Base-by-base conservation (phyloP, 352 stramenopile genomes). In the Poterioochromonas sp. region DNA sequence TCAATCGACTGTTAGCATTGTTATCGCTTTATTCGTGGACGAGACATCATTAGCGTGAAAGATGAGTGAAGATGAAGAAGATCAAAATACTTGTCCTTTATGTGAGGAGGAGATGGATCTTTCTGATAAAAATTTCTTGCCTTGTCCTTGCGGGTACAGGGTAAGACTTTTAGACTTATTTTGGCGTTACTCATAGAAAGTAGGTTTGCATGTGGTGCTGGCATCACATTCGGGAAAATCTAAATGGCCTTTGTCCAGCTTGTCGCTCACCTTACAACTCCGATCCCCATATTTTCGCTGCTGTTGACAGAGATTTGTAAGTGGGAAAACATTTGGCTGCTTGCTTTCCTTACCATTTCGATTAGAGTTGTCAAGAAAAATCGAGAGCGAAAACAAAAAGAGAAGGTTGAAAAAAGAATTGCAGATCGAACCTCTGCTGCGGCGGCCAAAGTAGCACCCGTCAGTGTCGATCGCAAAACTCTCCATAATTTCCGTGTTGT, bases 171-270 rank as follows among this genome's bases (percentile, higher is more conserved):
- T 39, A 18, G 35, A 0, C 11, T 71, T 49, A 44, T 40, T 40
- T 0, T 18, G 32, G 32, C 18, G 18, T 65, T 65, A 65, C 26
- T 65, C n/a, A 39, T 12, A 65, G 54, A 5, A 65, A 0, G 26
- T 78, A 90, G 87, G 92, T 98, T 18, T 99, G 96, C 89, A 96
- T 99, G 82, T 99, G 95, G 94, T 99, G 96, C 86, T 98, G 95
- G 94, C 93, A 98, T 78, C 91, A 96, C 79, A 98, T 99, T 83
- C 96, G 96, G 86, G 96, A 98, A 83, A 94, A 97, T 79, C 94
- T 98, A 88, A 98, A 97, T 60, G 92, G 89, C 3, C 86, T 97
- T 11, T 99, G 96, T 85, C 96, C 96, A 12, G 95, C 94, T 12
- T 99, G 96, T 83, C 90, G 96, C n/a, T 93, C 91, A 71, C 91